Evolutionary conservation across 1,139 yeast genomes (phyloP).

Genomic region (Spencermartinsiella ligniputridi): DNA sequence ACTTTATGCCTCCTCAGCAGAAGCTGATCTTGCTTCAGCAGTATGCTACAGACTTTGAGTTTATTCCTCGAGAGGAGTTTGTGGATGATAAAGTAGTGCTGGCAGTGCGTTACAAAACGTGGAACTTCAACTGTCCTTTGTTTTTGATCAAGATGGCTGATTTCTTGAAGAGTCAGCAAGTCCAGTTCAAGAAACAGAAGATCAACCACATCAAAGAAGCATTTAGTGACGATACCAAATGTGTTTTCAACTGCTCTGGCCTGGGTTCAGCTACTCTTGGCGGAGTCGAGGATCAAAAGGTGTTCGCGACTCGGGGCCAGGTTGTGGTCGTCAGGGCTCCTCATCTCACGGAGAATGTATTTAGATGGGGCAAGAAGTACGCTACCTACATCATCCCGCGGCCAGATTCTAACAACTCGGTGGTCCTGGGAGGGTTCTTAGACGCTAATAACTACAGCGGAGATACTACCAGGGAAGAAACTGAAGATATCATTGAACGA

Average conservation of each 20-base stretch:
- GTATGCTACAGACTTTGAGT: slow-evolving; percentile 6
- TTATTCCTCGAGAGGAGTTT: slow-evolving; percentile 30
- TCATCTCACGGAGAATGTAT: slow-evolving; percentile 27
- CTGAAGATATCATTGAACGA: slow-evolving; percentile 54
- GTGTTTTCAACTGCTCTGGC: slow-evolving; percentile 68
- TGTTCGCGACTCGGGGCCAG: slow-evolving; percentile 67
- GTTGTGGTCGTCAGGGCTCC: slow-evolving; percentile 57
- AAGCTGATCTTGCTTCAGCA: neutral
- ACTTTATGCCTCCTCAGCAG: slow-evolving; percentile 2
- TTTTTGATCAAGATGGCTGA: slow-evolving; percentile 45
- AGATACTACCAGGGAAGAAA: slow-evolving; percentile 50
- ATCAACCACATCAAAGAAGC: slow-evolving; percentile 55
- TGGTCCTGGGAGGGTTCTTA: slow-evolving; percentile 64
- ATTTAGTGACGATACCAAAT: slow-evolving; percentile 36
- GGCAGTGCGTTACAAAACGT: slow-evolving; percentile 54
- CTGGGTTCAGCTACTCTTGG: slow-evolving; percentile 54
- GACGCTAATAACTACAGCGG: slow-evolving; percentile 57
- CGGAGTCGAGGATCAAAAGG: slow-evolving; percentile 51
- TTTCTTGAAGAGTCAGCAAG: slow-evolving; percentile 45
- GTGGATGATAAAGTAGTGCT: slow-evolving; percentile 44
- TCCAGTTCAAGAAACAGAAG: slow-evolving; percentile 42
- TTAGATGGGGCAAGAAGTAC: slow-evolving; percentile 19
- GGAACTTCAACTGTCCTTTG: slow-evolving; percentile 66
- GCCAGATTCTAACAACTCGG: slow-evolving; percentile 56
- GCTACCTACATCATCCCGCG: slow-evolving; percentile 60